Evolutionary conservation across 2,329 filamentous ascomycete species (phyloP).

Genomic region (Whalleya microplaca): DNA sequence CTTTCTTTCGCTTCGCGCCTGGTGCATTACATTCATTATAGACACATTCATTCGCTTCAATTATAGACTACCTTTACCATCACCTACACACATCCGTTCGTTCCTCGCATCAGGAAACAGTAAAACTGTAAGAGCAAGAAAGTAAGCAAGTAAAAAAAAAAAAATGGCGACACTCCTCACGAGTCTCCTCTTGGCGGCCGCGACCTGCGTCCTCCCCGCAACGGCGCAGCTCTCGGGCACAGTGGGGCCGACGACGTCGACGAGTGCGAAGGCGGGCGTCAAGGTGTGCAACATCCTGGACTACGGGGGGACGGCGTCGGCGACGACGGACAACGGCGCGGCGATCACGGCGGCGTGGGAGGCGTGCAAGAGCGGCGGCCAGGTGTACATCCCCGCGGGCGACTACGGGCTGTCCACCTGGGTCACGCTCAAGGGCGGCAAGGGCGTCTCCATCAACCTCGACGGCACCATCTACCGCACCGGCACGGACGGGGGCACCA

Average conservation of each 20-base stretch:
- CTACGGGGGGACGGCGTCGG: constrained; percentile 54
- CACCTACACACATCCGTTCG: too few relatives aligned
- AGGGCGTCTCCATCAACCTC: constrained; percentile 39
- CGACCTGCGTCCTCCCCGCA: neutral
- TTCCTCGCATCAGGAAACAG: too few relatives aligned
- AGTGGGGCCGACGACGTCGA: constrained; percentile 48
- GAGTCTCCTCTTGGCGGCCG: too few relatives aligned
- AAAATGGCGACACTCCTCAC: too few relatives aligned
- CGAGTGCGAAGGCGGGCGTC: constrained; percentile 31
- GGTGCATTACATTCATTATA: too few relatives aligned
- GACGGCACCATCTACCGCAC: constrained; percentile 39
- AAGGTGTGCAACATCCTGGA: constrained; percentile 52
- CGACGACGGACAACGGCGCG: constrained; percentile 45
- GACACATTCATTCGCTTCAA: too few relatives aligned
- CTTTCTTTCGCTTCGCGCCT: too few relatives aligned
- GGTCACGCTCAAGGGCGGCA: constrained; percentile 13
- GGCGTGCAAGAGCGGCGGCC: constrained; percentile 51
- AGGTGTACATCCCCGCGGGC: constrained; percentile 30
- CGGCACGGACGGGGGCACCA: constrained; percentile 21
- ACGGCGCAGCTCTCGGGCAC: constrained; percentile 46
- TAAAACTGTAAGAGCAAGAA: too few relatives aligned
- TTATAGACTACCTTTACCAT: too few relatives aligned
- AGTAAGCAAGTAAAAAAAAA: too few relatives aligned
- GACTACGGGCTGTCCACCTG: constrained; percentile 24
- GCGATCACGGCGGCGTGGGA: constrained; percentile 34